These are phyloP conservation scores for Nakazawaea peltata DNA, from an alignment of 805 yeast species.

Conservation along the genomic window DNA sequence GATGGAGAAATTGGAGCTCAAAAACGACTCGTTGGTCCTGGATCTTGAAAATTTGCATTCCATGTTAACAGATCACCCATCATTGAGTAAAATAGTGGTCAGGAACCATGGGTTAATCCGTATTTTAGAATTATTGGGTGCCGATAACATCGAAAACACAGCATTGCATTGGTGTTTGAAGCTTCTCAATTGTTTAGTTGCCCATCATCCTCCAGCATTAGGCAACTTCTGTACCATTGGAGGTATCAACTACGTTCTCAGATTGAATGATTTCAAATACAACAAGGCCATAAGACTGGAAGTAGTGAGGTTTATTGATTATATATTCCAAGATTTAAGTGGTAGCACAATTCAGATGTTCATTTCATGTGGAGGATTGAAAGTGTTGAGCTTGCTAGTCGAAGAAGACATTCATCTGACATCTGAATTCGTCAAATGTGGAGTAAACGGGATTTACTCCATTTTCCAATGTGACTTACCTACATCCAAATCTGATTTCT, in stretches of 20 bases:
- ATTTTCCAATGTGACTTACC: constrained; percentile 26
- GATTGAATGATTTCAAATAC: constrained; percentile 1
- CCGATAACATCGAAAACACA: background rate
- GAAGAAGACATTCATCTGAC: constrained; percentile 33
- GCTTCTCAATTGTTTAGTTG: constrained; percentile 1
- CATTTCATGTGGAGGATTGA: constrained; percentile 35
- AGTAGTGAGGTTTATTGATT: constrained; percentile 7
- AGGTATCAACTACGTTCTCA: constrained; percentile 6
- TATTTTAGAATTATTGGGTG: constrained; percentile 3
- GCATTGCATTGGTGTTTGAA: background rate
- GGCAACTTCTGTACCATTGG: constrained; percentile 11
- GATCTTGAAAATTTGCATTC: background rate
- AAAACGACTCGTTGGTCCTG: constrained; percentile 3
- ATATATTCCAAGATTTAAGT: background rate
- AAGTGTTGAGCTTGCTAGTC: constrained; percentile 29
- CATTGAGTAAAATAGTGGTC: background rate
- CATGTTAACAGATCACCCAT: background rate
- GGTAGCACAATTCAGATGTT: constrained; percentile 31
- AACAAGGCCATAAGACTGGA: background rate
- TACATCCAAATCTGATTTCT: constrained; percentile 32
- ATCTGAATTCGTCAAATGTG: constrained; percentile 31
- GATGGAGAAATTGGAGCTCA: constrained; percentile 1
- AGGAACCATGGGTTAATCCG: constrained; percentile 9
- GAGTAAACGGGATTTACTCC: constrained; percentile 30
- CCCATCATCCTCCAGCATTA: constrained; percentile 1